Evolutionary conservation across 78 protist genomes (phyloP), one percentile per base, ranked within the genome.

Genomic region (Pirum gemmata): DNA sequence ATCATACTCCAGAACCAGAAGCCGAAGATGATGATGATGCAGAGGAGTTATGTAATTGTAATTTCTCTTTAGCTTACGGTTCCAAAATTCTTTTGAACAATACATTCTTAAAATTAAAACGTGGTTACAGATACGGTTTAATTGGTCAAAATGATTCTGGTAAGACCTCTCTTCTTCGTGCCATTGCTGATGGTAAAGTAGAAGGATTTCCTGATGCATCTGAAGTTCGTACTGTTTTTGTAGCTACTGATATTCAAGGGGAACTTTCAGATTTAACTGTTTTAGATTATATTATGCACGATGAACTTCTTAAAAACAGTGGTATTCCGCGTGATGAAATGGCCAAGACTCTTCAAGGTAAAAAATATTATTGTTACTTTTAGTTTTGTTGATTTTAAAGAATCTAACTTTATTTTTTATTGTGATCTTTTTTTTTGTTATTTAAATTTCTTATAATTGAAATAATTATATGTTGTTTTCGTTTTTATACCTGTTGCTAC

Each of bases 61-160:
- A 85, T 73, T 92, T 92, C 88, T 41, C 92, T 33, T 92, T 92
- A 61, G 94, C 92, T 1, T 92, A 90, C 86, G 94, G 94, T 38
- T 61, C 87, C 78, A 92, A 92, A 85, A 87, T 92, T 73, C 91
- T 92, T n/a, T 92, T 92, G 77, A 31, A 41, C 90, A 90, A 92
- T 83, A 89, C 94, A 5, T 33, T 79, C 85, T 85, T 92, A 36
- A 41, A 73, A 67, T 79, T 92, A 40, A 41, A 72, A 84, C 89
- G 92, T 38, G 90, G 90, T 38, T 78, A 35, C 0, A 87, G 90
- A 38, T 95, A 95, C 85, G 97, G 97, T 1, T 90, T 95, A 33
- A 61, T 94, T 79, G 97, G 97, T 27, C 83, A 87, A n/a, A 95
- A 95, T 90, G 97, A 94, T 40, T 73, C 31, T 1, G 96, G 96